Percentiles rank a stretch among this genome's conserved stretches.
Conservation (phyloP, 139 green algal genomes). For the Picochlorum costavermella region DNA sequence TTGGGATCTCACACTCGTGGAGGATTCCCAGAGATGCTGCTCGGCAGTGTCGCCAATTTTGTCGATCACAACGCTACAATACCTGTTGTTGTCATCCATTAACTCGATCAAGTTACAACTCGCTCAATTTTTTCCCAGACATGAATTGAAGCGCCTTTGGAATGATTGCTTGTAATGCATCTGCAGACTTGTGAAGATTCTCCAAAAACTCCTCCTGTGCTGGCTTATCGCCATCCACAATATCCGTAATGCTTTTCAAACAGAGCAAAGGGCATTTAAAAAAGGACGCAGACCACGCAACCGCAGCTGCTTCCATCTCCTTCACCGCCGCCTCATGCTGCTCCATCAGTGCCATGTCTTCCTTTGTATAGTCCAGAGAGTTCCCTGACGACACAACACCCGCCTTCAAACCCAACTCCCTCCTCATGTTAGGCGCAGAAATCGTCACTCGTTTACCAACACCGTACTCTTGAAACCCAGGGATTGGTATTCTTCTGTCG, state of each 20-base stretch:
- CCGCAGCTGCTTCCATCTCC: conserved; percentile 91
- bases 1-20: conserved; percentile 13
- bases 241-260: conserved; percentile 85
- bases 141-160: conserved; percentile 70
- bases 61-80: conserved; percentile 11
- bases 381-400: conserved; percentile 75
- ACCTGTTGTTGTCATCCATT: not conserved
- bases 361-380: conserved; percentile 73
- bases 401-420: conserved; percentile 57
- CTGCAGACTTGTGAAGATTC: conserved; percentile 77
- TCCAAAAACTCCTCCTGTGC: conserved; percentile 89
- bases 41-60: conserved; percentile 21
- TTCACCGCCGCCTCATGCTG: conserved; percentile 66
- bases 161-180: conserved; percentile 63
- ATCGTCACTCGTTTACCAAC: conserved; percentile 27
- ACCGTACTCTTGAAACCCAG: conserved; percentile 72
- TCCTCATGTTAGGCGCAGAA: conserved; percentile 39
- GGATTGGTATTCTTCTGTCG: conserved; percentile 86
- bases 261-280: conserved; percentile 66
- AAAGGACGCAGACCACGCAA: conserved; percentile 63
- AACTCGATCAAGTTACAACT: conserved; percentile 53
- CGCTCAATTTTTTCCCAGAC: conserved; percentile 51
- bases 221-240: conserved; percentile 81
- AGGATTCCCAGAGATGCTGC: conserved; percentile 19
- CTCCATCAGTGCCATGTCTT: conserved; percentile 74